These are phyloP conservation scores for Gliomastix tumulicola DNA, from an alignment of 2,329 filamentous ascomycete genomes.

Conservation along the genomic window DNA sequence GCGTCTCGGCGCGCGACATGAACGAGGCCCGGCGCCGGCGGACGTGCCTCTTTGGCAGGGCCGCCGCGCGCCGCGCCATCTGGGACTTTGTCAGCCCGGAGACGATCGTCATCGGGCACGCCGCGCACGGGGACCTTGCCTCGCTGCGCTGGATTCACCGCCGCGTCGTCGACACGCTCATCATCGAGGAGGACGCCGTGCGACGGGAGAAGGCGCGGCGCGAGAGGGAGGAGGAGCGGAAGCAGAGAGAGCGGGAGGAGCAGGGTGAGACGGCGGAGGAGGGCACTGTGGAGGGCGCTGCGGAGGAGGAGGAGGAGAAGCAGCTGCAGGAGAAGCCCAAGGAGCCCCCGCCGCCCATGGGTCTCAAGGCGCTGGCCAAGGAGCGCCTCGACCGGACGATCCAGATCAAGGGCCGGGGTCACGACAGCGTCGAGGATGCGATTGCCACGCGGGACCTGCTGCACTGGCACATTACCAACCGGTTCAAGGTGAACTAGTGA, in stretches of 20 bases:
- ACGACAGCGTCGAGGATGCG: constrained; percentile 38
- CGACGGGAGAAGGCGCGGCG: constrained; percentile 6
- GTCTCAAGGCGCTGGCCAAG: constrained; percentile 29
- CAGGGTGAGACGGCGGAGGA: constrained; percentile 2
- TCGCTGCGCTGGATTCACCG: constrained; percentile 41
- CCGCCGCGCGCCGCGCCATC: constrained; percentile 30
- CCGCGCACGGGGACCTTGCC: constrained; percentile 30
- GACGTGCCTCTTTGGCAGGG: constrained; percentile 30
- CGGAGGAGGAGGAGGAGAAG: constrained; percentile 5
- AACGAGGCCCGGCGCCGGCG: constrained; percentile 19
- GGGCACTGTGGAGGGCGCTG: neutral
- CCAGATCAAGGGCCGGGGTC: constrained; percentile 23
- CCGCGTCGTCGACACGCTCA: constrained; percentile 35
- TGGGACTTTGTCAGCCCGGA: constrained; percentile 34
- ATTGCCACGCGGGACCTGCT: constrained; percentile 32
- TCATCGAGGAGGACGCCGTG: constrained; percentile 15
- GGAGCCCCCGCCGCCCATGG: constrained; percentile 15
- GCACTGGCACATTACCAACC: constrained; percentile 22
- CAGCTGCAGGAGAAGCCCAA: constrained; percentile 7
- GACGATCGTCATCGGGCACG: constrained; percentile 43
- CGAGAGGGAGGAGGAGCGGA: neutral
- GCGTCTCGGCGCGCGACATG: constrained; percentile 33
- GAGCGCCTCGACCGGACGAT: constrained; percentile 29
- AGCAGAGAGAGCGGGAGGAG: constrained; percentile 6
- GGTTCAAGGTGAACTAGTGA: no score